phyloP scores from a whole-genome alignment of 306 rosid genomes.

The Acacia acuminata region DNA sequence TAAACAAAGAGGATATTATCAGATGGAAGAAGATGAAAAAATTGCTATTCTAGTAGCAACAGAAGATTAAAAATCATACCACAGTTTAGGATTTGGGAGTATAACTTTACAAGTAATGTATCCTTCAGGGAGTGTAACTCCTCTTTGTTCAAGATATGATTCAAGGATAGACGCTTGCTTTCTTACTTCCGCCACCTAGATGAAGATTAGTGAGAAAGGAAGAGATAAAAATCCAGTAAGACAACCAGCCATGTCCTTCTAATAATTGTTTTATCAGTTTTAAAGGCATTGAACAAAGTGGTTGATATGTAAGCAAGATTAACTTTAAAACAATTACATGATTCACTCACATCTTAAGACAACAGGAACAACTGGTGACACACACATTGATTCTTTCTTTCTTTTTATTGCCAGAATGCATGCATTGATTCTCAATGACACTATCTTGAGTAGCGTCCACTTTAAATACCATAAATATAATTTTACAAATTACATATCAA shows the following conservation, averaged over 20 bases:
- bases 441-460: background rate
- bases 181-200: slow-evolving; percentile 69
- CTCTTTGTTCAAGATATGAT: slow-evolving; percentile 93
- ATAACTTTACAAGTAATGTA: slow-evolving; percentile 76
- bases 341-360: background rate
- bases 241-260: slow-evolving; percentile 12
- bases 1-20: background rate
- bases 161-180: slow-evolving; percentile 74
- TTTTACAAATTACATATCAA: background rate
- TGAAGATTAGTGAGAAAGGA: slow-evolving; percentile 17
- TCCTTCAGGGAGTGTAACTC: slow-evolving; percentile 68
- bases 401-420: background rate
- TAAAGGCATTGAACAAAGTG: background rate
- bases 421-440: background rate
- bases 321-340: background rate
- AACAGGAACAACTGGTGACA: background rate
- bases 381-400: background rate
- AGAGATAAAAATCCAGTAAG: background rate
- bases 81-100: slow-evolving; percentile 78
- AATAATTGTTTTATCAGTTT: background rate
- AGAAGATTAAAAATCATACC: slow-evolving; percentile 53
- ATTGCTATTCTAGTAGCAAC: background rate
- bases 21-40: background rate
- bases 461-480: background rate
- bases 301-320: background rate